phyloP scores from a whole-genome alignment of 345 rosid species.

The Aurinia saxatilis region DNA sequence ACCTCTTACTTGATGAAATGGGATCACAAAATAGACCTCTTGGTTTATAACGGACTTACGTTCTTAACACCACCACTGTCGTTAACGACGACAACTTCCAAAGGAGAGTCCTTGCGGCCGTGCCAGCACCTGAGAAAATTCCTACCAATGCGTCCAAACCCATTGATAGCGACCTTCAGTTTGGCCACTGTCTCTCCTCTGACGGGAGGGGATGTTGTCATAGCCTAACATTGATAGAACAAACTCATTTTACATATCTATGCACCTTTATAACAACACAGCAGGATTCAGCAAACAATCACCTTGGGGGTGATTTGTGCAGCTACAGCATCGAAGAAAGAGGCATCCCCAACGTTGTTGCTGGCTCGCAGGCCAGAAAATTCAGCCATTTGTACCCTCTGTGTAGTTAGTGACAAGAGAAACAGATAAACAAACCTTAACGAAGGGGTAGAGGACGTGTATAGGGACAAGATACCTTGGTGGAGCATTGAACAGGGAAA shows the following conservation, averaged over 20 bases:
- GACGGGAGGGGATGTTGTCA: slow-evolving; percentile 34
- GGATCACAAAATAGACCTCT: background rate
- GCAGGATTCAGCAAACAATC: background rate
- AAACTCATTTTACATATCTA: background rate
- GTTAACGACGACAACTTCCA: slow-evolving; percentile 82
- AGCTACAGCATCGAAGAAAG: slow-evolving; percentile 70
- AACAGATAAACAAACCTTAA: slow-evolving; percentile 1
- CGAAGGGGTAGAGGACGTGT: background rate
- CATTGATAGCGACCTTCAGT: slow-evolving; percentile 94
- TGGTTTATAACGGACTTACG: slow-evolving; percentile 29
- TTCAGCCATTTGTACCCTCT: slow-evolving; percentile 70
- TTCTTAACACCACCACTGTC: slow-evolving; percentile 99
- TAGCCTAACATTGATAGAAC: slow-evolving; percentile 32
- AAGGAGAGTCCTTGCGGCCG: slow-evolving; percentile 87
- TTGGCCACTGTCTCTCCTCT: slow-evolving; percentile 74
- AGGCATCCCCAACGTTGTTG: slow-evolving; percentile 38
- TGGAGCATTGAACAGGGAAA: slow-evolving; percentile 67
- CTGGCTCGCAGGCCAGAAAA: slow-evolving; percentile 71
- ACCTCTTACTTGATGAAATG: too few relatives aligned
- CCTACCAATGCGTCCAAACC: slow-evolving; percentile 96
- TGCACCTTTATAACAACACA: background rate
- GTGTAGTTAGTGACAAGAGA: slow-evolving; percentile 8
- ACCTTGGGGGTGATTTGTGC: slow-evolving; percentile 75
- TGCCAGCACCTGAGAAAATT: slow-evolving; percentile 99
- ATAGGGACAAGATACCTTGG: slow-evolving; percentile 42